phyloP scores from a whole-genome alignment of 208 protist species.

The Wallacemonas sp. region DNA sequence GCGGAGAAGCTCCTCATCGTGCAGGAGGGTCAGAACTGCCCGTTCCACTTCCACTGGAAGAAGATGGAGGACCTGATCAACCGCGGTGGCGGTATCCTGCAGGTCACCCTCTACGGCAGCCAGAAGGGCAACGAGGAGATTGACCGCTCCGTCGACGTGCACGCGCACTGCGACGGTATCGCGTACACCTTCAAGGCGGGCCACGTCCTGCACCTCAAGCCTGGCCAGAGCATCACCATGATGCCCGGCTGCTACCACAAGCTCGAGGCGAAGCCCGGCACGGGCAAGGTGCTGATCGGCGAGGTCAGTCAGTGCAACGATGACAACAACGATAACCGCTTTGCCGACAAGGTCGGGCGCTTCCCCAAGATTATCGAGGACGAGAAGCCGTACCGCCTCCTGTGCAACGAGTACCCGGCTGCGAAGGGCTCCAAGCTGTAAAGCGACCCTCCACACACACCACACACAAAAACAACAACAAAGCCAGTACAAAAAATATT shows the following conservation, averaged over 20 bases:
- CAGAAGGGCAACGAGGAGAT: slow-evolving; percentile 17
- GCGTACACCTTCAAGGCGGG: slow-evolving; percentile 14
- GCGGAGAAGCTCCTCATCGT: slow-evolving; percentile 18
- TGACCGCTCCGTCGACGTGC: slow-evolving; percentile 12
- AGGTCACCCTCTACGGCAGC: slow-evolving; percentile 12
- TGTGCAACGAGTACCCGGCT: slow-evolving; percentile 23
- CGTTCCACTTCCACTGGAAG: slow-evolving; percentile 22
- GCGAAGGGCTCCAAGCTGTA: slow-evolving; percentile 4
- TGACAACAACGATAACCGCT: slow-evolving; percentile 24
- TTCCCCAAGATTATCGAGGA: slow-evolving; percentile 23
- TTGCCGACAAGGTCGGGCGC: slow-evolving; percentile 16
- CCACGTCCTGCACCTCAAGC: slow-evolving; percentile 20
- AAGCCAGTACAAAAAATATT: not conserved
- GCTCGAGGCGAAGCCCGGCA: slow-evolving; percentile 17
- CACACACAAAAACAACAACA: not conserved
- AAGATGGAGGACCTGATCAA: slow-evolving; percentile 26
- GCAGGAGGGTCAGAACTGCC: slow-evolving; percentile 14
- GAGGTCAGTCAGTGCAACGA: slow-evolving; percentile 23
- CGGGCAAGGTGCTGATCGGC: slow-evolving; percentile 14
- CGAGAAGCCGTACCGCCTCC: slow-evolving; percentile 16
- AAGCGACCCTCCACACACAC: slow-evolving; percentile 4
- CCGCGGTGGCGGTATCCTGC: slow-evolving; percentile 19
- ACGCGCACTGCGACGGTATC: slow-evolving; percentile 18
- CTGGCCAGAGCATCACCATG: slow-evolving; percentile 21
- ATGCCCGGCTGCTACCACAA: slow-evolving; percentile 21